phyloP scores from a whole-genome alignment of 176 grass and related monocot species.

The Lolium perenne region DNA sequence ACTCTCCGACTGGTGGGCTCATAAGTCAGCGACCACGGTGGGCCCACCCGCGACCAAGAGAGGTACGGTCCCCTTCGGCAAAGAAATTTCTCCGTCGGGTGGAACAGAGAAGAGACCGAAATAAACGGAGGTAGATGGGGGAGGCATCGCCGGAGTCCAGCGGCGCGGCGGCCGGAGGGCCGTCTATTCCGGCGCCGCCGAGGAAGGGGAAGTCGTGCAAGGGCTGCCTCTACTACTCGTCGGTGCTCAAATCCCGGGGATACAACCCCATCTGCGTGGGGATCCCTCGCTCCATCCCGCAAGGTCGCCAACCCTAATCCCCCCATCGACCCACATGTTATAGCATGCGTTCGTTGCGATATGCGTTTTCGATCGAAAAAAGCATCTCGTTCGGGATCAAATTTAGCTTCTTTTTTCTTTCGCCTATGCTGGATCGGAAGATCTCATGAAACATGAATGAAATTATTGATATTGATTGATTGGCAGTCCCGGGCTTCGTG shows the following conservation, averaged over 20 bases:
- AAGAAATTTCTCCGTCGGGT: slow-evolving; percentile 22
- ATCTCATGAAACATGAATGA: slow-evolving; percentile 29
- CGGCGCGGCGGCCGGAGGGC: slow-evolving; percentile 31
- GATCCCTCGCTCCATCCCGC: slow-evolving; percentile 76
- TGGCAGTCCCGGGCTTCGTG: slow-evolving; percentile 67
- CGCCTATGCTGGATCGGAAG: slow-evolving; percentile 5
- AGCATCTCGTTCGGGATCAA: neutral
- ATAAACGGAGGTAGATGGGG: slow-evolving; percentile 39
- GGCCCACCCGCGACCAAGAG: slow-evolving; percentile 30
- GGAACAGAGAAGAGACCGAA: neutral
- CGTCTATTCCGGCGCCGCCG: neutral
- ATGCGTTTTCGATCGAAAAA: neutral
- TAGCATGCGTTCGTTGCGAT: neutral
- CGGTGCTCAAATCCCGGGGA: slow-evolving; percentile 67
- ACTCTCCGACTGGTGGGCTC: neutral
- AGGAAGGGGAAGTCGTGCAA: slow-evolving; percentile 92
- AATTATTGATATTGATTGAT: neutral
- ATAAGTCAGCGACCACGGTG: neutral
- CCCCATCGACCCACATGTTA: neutral
- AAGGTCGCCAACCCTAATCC: slow-evolving; percentile 65
- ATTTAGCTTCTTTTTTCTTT: neutral
- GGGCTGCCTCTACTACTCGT: slow-evolving; percentile 94
- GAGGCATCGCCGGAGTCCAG: slow-evolving; percentile 58
- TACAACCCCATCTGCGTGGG: slow-evolving; percentile 87
- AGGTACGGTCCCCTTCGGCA: neutral